Evolutionary conservation across 495 filamentous ascomycete species (phyloP).

Genomic region (Lasiosphaeria ovina): DNA sequence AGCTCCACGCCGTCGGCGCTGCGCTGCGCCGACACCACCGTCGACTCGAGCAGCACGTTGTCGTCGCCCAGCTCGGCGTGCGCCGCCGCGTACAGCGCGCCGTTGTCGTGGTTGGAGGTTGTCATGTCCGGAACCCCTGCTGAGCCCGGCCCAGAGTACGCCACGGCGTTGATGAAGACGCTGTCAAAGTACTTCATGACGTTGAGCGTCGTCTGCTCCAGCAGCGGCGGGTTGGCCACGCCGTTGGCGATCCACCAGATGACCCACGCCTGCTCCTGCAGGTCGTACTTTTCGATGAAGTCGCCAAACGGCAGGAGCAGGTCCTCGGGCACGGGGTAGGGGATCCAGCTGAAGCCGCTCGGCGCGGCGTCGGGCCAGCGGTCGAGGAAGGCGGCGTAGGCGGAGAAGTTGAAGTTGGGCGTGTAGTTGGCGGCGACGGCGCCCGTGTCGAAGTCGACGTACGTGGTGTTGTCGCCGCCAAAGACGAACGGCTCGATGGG

Average conservation of each 20-base stretch:
- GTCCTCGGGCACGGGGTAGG: constrained; percentile 41
- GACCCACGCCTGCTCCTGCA: constrained; percentile 30
- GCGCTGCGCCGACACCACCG: neutral
- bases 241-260: constrained; percentile 35
- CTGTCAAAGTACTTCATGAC: constrained; percentile 21
- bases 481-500: constrained; percentile 13
- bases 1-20: neutral
- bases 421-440: neutral
- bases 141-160: neutral
- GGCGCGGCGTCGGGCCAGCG: constrained; percentile 40
- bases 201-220: constrained; percentile 22
- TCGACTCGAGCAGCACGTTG: constrained; percentile 28
- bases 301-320: constrained; percentile 41
- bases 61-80: constrained; percentile 32
- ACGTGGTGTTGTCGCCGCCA: constrained; percentile 47
- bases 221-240: constrained; percentile 35
- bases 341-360: neutral
- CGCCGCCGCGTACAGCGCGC: constrained; percentile 43
- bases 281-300: constrained; percentile 41
- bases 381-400: constrained; percentile 26
- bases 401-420: constrained; percentile 23
- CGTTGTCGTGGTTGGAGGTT: constrained; percentile 30
- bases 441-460: constrained; percentile 30
- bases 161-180: constrained; percentile 10
- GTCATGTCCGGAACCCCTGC: too few species aligned